Percentiles rank a stretch among this genome's conserved stretches.
phyloP scores from a whole-genome alignment of 2,329 filamentous ascomycete species.

The Pseudopyricularia cyperi region DNA sequence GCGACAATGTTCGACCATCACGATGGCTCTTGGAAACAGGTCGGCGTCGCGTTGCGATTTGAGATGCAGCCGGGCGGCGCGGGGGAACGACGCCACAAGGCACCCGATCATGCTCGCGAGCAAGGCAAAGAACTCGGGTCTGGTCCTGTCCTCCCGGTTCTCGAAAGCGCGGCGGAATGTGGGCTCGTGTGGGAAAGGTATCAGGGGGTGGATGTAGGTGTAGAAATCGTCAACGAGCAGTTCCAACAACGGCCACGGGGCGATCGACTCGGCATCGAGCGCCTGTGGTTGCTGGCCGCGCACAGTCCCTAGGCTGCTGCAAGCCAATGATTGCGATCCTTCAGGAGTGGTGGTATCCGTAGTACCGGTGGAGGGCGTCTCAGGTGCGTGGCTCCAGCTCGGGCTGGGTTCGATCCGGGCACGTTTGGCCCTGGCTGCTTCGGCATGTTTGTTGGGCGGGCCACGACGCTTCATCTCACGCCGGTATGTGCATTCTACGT shows the following conservation, averaged over 20 bases:
- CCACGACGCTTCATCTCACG: conserved; percentile 45
- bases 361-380: neutral
- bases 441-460: conserved; percentile 45
- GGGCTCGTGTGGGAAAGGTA: conserved; percentile 67
- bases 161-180: conserved; percentile 60
- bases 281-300: conserved; percentile 12
- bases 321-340: neutral
- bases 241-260: conserved; percentile 53
- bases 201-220: conserved; percentile 66
- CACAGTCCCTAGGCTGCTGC: neutral
- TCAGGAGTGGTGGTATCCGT: neutral
- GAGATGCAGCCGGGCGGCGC: conserved; percentile 40
- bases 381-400: neutral
- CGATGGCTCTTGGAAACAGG: conserved; percentile 54
- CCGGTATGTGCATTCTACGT: conserved; percentile 44
- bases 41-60: conserved; percentile 42
- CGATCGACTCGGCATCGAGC: conserved; percentile 57
- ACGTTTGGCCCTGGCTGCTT: conserved; percentile 40
- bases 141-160: conserved; percentile 51
- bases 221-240: conserved; percentile 71
- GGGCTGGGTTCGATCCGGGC: conserved; percentile 21
- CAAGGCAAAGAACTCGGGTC: conserved; percentile 55
- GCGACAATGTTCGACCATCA: conserved; percentile 58
- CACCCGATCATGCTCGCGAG: conserved; percentile 62
- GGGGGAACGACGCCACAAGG: conserved; percentile 64